Evolutionary conservation across 108 stramenopile species (phyloP).

Genomic region (Skeletonema grethae): DNA sequence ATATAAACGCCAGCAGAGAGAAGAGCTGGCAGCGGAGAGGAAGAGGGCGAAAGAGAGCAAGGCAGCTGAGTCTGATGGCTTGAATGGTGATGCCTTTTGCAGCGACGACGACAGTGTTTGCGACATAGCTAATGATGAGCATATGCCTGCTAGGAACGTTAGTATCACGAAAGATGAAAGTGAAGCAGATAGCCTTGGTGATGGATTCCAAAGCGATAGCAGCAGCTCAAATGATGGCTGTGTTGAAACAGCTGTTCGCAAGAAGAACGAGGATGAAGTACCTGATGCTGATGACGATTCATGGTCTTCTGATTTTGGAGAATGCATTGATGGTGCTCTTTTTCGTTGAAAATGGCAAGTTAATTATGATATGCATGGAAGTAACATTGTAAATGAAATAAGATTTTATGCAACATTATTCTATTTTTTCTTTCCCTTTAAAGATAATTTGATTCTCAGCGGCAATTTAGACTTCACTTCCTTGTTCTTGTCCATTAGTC

Average conservation of each 20-base stretch:
- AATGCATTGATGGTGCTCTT: background rate
- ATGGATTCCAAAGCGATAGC: conserved; percentile 31
- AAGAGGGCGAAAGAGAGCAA: background rate
- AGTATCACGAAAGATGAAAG: background rate
- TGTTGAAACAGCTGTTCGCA: background rate
- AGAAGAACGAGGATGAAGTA: background rate
- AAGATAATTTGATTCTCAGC: conserved; percentile 12
- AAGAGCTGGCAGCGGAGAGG: conserved; percentile 21
- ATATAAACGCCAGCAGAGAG: background rate
- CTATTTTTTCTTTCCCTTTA: conserved; percentile 2
- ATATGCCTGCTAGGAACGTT: background rate
- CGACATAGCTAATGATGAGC: background rate
- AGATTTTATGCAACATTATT: background rate
- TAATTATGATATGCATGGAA: background rate
- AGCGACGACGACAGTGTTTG: background rate
- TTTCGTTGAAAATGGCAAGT: background rate
- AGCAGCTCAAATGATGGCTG: background rate
- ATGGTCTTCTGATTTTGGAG: conserved; percentile 1
- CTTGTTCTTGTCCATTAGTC: conserved; percentile 77
- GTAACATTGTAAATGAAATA: background rate
- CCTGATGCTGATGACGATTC: conserved; percentile 2
- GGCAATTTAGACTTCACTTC: conserved; percentile 4
- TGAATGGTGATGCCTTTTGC: background rate
- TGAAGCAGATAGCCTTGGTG: conserved; percentile 8
- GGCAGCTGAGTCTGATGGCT: background rate